Percentiles rank a stretch among this genome's conserved stretches.
phyloP scores from a whole-genome alignment of 2,329 filamentous ascomycete genomes.

The Scleromitrula shiraiana region DNA sequence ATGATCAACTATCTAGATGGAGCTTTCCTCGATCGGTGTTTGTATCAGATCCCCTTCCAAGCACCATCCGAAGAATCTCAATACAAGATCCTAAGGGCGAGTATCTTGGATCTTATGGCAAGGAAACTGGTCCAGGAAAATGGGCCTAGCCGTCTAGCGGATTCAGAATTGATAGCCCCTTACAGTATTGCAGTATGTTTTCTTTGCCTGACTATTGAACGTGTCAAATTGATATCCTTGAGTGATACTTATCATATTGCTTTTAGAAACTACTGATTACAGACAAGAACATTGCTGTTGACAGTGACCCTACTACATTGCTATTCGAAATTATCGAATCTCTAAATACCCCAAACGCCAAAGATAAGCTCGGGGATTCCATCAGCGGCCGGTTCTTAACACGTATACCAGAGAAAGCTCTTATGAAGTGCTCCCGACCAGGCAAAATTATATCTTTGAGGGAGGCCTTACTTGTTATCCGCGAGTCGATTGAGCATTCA shows the following conservation, averaged over 20 bases:
- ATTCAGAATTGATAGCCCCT: conserved; percentile 8
- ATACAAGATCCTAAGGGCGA: conserved; percentile 25
- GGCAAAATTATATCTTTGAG: background rate
- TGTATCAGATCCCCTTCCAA: conserved; percentile 17
- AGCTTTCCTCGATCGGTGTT: conserved; percentile 28
- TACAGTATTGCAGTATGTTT: conserved; percentile 8
- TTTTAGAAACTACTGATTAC: too few relatives aligned
- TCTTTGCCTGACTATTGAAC: too few relatives aligned
- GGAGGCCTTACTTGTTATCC: background rate
- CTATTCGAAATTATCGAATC: conserved; percentile 16
- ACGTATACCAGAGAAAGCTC: conserved; percentile 22
- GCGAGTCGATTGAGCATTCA: background rate
- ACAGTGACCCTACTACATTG: too few relatives aligned
- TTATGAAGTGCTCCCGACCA: conserved; percentile 16
- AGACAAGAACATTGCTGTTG: too few relatives aligned
- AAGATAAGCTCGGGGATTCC: background rate
- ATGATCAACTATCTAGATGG: conserved; percentile 23
- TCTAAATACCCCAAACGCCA: conserved; percentile 11
- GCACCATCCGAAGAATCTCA: conserved; percentile 18
- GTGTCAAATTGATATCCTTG: too few relatives aligned
- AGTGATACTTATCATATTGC: too few relatives aligned
- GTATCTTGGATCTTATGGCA: conserved; percentile 20
- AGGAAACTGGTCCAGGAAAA: conserved; percentile 4
- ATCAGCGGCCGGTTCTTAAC: conserved; percentile 23
- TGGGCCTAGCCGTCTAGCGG: background rate